Conservation (phyloP, 2,329 filamentous ascomycete genomes). For the Podosphaera xanthii region DNA sequence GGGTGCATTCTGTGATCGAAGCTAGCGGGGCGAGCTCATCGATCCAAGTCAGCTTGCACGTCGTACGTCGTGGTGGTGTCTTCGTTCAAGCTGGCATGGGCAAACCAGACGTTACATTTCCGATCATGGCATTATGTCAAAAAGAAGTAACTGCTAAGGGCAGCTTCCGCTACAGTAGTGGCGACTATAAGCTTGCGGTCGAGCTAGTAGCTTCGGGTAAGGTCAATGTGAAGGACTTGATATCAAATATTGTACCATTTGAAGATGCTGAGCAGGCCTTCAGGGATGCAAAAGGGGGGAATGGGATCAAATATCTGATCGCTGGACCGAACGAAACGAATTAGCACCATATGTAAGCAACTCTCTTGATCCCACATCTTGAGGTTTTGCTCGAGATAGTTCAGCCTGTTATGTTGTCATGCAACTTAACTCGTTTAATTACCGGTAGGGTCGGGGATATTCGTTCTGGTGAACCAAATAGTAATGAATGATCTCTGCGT, state of each 20-base stretch:
- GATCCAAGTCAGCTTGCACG: conserved; percentile 53
- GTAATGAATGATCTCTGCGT: too few relatives aligned
- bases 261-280: conserved; percentile 70
- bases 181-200: conserved; percentile 61
- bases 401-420: not conserved
- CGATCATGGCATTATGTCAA: conserved; percentile 69
- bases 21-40: conserved; percentile 58
- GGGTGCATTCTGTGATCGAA: conserved; percentile 61
- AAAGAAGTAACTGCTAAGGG: conserved; percentile 79
- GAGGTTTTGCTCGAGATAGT: not conserved
- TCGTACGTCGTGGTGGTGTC: conserved; percentile 45
- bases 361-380: not conserved
- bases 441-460: not conserved
- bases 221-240: conserved; percentile 62
- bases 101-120: conserved; percentile 66
- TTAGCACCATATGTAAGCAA: not conserved
- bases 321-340: conserved; percentile 30
- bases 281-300: conserved; percentile 61
- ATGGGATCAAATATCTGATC: conserved; percentile 51
- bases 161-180: conserved; percentile 71
- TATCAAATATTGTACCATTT: conserved; percentile 59
- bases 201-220: conserved; percentile 50
- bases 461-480: too few relatives aligned
- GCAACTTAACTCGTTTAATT: not conserved
- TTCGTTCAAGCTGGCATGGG: conserved; percentile 87